Percentiles rank a stretch among this genome's conserved stretches.
phyloP scores from a whole-genome alignment of 1,139 yeast genomes.

The Sugiyamaella neomexicana region DNA sequence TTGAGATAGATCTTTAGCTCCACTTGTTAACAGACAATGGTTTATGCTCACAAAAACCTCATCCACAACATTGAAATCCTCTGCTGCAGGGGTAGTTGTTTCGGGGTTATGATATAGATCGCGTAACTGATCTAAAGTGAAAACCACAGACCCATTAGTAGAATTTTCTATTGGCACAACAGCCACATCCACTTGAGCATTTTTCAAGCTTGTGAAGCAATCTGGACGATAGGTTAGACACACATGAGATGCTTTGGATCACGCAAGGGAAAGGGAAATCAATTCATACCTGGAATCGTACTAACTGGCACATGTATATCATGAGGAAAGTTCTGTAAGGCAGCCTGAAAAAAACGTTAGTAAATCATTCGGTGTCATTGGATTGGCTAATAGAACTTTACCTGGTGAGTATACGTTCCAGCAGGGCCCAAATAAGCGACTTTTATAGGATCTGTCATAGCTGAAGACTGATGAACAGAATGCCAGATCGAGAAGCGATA shows the following conservation, averaged over 20 bases:
- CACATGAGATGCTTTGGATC: too few relatives aligned
- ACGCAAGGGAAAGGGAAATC: background rate
- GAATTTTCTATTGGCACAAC: slow-evolving; percentile 95
- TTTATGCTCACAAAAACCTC: slow-evolving; percentile 83
- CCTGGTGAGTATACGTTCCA: slow-evolving; percentile 92
- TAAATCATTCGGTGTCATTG: background rate
- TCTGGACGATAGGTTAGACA: slow-evolving; percentile 36
- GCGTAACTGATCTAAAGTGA: slow-evolving; percentile 77
- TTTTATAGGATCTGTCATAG: background rate
- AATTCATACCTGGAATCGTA: slow-evolving; percentile 33
- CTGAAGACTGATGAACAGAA: background rate
- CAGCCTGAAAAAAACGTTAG: slow-evolving; percentile 51
- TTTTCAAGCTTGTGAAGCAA: slow-evolving; percentile 59
- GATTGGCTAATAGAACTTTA: slow-evolving; percentile 40
- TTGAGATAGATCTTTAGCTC: slow-evolving; percentile 45
- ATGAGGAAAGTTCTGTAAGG: slow-evolving; percentile 67
- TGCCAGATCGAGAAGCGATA: background rate
- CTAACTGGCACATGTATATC: slow-evolving; percentile 28
- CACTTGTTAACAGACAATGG: slow-evolving; percentile 62
- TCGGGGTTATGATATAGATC: slow-evolving; percentile 52
- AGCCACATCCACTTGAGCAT: slow-evolving; percentile 57
- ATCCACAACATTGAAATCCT: slow-evolving; percentile 48
- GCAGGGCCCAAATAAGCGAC: slow-evolving; percentile 77
- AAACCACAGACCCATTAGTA: slow-evolving; percentile 89
- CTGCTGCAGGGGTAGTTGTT: slow-evolving; percentile 21